Conservation (phyloP, 2,329 filamentous ascomycete species). For the Diaporthe citrichinensis region DNA sequence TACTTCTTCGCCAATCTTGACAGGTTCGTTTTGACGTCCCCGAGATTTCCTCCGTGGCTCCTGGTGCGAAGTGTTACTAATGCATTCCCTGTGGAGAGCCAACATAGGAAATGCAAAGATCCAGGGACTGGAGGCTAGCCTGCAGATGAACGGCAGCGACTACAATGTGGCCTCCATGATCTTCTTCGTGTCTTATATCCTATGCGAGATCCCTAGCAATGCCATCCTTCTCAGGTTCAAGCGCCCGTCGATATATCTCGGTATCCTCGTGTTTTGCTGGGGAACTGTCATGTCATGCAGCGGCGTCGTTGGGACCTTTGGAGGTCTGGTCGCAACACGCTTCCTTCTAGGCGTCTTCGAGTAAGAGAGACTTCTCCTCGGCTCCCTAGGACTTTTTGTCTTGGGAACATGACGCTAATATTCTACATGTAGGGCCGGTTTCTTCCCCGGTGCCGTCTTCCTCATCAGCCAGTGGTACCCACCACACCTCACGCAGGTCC, state of each 20-base stretch:
- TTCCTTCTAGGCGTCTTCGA: constrained; percentile 62
- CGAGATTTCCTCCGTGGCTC: background rate
- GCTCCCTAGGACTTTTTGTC: too few relatives aligned
- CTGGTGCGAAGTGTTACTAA: background rate
- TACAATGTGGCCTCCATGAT: constrained; percentile 60
- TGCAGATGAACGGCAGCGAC: constrained; percentile 56
- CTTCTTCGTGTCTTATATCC: constrained; percentile 55
- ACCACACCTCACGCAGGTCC: constrained; percentile 62
- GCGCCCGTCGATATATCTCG: constrained; percentile 54
- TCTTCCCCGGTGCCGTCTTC: constrained; percentile 59
- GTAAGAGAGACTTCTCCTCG: background rate
- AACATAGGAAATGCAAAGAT: constrained; percentile 66
- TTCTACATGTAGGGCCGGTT: constrained; percentile 51
- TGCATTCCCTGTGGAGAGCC: constrained; percentile 66
- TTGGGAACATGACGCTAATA: too few relatives aligned
- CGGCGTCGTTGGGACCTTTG: constrained; percentile 58
- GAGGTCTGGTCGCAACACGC: constrained; percentile 57
- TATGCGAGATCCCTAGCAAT: constrained; percentile 59
- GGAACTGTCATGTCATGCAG: constrained; percentile 62
- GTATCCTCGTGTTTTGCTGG: constrained; percentile 59
- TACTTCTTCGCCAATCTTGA: constrained; percentile 70
- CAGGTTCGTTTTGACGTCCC: background rate
- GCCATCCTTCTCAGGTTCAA: constrained; percentile 55
- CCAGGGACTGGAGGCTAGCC: constrained; percentile 57
- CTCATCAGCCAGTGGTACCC: constrained; percentile 64